phyloP scores from a whole-genome alignment of 495 filamentous ascomycete species.

The Aspergillus panamensis region DNA sequence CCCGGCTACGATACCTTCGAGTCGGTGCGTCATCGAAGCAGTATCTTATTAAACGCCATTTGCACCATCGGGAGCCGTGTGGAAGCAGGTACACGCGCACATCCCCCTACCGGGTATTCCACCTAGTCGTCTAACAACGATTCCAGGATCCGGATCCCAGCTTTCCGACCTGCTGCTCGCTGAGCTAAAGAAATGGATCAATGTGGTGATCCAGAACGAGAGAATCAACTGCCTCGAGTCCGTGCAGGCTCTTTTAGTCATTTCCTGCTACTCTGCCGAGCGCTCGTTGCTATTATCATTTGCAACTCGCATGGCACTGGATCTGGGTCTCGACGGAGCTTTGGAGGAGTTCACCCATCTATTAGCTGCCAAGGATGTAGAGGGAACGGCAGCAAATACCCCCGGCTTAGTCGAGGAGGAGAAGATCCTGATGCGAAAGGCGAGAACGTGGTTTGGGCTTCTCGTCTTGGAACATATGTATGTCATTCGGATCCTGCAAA shows the following conservation, averaged over 20 bases:
- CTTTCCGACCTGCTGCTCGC: conserved; percentile 38
- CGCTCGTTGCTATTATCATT: conserved; percentile 45
- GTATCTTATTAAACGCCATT: conserved; percentile 47
- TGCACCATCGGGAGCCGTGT: conserved; percentile 48
- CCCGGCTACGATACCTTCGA: conserved; percentile 40
- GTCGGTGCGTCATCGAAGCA: conserved; percentile 38
- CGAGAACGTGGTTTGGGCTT: conserved; percentile 46
- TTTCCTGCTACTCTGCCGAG: conserved; percentile 48
- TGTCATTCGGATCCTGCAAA: not conserved
- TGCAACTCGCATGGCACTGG: conserved; percentile 46
- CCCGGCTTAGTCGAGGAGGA: conserved; percentile 24
- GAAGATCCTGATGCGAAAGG: conserved; percentile 36
- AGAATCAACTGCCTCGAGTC: conserved; percentile 39
- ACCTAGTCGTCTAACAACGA: conserved; percentile 4
- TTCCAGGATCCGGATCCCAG: conserved; percentile 30
- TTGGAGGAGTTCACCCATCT: conserved; percentile 39
- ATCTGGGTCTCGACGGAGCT: conserved; percentile 40
- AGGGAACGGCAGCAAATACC: conserved; percentile 17
- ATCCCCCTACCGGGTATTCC: too few relatives aligned
- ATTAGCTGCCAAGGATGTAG: conserved; percentile 28
- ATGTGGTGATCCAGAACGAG: conserved; percentile 42
- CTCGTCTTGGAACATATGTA: conserved; percentile 49
- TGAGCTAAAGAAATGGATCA: conserved; percentile 45
- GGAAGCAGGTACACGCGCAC: conserved; percentile 32
- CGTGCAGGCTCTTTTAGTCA: conserved; percentile 47